Conservation (phyloP, 352 stramenopile species). For the Pythium scleroteichum region DNA sequence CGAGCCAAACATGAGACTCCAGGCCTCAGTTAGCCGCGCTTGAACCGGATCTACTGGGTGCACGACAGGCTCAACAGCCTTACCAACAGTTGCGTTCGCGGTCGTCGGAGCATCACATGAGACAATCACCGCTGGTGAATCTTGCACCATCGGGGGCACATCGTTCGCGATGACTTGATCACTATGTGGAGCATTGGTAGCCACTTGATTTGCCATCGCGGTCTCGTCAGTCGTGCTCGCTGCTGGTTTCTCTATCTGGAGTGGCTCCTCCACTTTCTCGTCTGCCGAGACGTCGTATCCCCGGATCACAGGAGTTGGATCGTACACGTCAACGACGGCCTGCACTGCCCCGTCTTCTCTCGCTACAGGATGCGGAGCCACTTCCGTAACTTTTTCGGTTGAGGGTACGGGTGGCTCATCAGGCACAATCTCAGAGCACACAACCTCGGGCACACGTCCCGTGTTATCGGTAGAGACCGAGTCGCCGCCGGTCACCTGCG, state of each 20-base stretch:
- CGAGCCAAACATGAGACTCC: constrained; percentile 57
- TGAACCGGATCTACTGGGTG: constrained; percentile 32
- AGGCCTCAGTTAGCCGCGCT: constrained; percentile 40
- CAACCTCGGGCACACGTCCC: too few species aligned
- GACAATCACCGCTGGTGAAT: too few species aligned
- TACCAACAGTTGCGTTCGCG: background rate
- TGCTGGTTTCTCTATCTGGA: background rate
- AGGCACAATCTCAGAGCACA: too few species aligned
- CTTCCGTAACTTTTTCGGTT: background rate
- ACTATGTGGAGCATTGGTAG: too few species aligned
- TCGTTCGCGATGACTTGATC: too few species aligned
- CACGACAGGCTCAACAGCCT: constrained; percentile 18
- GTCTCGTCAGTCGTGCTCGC: too few species aligned
- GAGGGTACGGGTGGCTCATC: background rate
- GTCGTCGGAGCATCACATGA: too few species aligned
- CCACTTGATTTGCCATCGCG: background rate
- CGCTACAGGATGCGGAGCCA: background rate
- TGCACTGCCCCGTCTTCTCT: background rate
- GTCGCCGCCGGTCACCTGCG: background rate
- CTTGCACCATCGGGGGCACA: too few species aligned
- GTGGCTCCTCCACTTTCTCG: background rate
- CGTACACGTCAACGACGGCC: background rate
- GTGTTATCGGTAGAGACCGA: background rate
- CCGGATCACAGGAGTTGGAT: constrained; percentile 17
- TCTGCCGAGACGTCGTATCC: background rate